phyloP scores from a whole-genome alignment of 1,284 basidiomycete species.

The Ustilago curta region DNA sequence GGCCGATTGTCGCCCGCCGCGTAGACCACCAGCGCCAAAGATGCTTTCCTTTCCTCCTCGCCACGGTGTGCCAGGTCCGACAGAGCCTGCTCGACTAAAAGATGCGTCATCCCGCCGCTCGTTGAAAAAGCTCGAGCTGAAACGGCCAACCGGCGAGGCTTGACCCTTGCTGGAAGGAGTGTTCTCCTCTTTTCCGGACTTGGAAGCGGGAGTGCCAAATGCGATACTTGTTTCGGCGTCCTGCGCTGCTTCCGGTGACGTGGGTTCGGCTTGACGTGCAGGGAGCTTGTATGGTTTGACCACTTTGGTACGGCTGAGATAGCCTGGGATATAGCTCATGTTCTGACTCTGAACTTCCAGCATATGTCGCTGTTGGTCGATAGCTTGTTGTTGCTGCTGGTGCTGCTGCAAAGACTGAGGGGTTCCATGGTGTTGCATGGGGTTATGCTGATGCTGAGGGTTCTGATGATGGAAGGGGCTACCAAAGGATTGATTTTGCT shows the following conservation, averaged over 20 bases:
- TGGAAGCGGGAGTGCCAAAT: slow-evolving; percentile 55
- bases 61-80: slow-evolving; percentile 39
- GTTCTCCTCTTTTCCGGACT: slow-evolving; percentile 47
- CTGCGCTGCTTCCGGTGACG: slow-evolving; percentile 41
- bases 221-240: slow-evolving; percentile 45
- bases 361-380: slow-evolving; percentile 41
- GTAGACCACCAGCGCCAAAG: slow-evolving; percentile 59
- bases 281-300: slow-evolving; percentile 53
- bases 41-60: slow-evolving; percentile 55
- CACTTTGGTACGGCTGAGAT: slow-evolving; percentile 47
- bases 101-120: slow-evolving; percentile 43
- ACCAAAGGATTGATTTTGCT: slow-evolving; percentile 24
- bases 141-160: slow-evolving; percentile 48
- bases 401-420: slow-evolving; percentile 26
- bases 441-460: slow-evolving; percentile 15
- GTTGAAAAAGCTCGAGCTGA: slow-evolving; percentile 62
- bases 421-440: slow-evolving; percentile 17
- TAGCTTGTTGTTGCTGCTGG: slow-evolving; percentile 39
- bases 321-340: slow-evolving; percentile 55
- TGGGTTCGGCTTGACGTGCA: slow-evolving; percentile 44
- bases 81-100: slow-evolving; percentile 31
- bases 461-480: slow-evolving; percentile 32
- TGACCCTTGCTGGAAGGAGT: slow-evolving; percentile 38
- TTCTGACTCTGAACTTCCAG: slow-evolving; percentile 47
- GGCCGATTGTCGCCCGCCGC: slow-evolving; percentile 47